A percentile compares a stretch with the other conserved stretches of the same genome.
Evolutionary conservation across 1,284 basidiomycete species (phyloP).

Genomic region (Neonothopanus nambi): DNA sequence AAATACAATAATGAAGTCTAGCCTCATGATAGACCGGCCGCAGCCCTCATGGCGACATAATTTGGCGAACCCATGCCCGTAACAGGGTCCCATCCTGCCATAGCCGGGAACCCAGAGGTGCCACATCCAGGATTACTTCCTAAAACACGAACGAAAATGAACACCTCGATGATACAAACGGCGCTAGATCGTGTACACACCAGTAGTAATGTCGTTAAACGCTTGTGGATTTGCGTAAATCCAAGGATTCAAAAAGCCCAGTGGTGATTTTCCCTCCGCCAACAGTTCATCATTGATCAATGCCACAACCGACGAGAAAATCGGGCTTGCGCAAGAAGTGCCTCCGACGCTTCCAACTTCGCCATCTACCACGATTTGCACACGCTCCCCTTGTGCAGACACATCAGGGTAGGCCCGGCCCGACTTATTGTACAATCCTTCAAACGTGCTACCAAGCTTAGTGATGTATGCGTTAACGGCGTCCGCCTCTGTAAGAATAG

Average conservation of each 20-base stretch:
- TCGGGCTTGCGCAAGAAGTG: slow-evolving; percentile 58
- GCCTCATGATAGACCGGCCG: slow-evolving; percentile 8
- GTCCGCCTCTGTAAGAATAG: slow-evolving; percentile 39
- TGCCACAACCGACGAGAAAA: slow-evolving; percentile 56
- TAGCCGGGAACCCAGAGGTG: slow-evolving; percentile 13
- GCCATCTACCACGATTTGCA: slow-evolving; percentile 43
- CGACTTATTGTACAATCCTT: slow-evolving; percentile 4
- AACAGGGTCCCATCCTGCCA: slow-evolving; percentile 14
- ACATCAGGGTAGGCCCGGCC: slow-evolving; percentile 49
- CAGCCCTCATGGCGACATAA: slow-evolving; percentile 8
- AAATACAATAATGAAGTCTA: too few relatives aligned
- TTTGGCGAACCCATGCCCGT: slow-evolving; percentile 11
- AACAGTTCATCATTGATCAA: slow-evolving; percentile 66
- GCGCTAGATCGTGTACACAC: slow-evolving; percentile 10
- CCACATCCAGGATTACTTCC: slow-evolving; percentile 18
- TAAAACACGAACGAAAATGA: background rate
- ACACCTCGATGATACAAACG: background rate
- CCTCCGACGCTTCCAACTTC: slow-evolving; percentile 34
- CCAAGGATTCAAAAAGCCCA: slow-evolving; percentile 36
- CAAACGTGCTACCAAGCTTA: slow-evolving; percentile 25
- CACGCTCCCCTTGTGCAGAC: slow-evolving; percentile 52
- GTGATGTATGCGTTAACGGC: slow-evolving; percentile 37
- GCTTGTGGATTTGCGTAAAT: slow-evolving; percentile 9
- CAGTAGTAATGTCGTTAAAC: slow-evolving; percentile 16
- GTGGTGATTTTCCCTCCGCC: slow-evolving; percentile 40